Base-by-base conservation (phyloP, 148 eudicot species). In the Beta vulgaris region DNA sequence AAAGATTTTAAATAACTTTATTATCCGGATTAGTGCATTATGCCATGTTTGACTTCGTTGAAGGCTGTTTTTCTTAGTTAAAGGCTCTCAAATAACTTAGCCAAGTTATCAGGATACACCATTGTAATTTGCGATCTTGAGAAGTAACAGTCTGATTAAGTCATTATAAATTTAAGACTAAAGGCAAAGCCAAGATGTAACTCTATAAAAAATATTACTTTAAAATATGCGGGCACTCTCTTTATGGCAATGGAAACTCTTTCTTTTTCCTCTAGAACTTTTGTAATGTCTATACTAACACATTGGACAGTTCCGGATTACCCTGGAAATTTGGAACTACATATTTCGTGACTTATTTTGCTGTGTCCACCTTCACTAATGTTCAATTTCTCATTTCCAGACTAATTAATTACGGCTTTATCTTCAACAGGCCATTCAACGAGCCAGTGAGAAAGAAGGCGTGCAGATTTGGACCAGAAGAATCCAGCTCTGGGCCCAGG, bases 401-500 rank as follows among this genome's bases (percentile, higher is more conserved):
- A 69, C 37, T 53, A 28, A 43, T 63, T 77, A 44, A 49, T 65
- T 76, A 61, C 82, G 83, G 89, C 42, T 14, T 46, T 40, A 14
- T 43, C 48, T 35, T 39, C 21, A 26, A 0, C 81, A 81, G 84
- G 78, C 57, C 60, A 74, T 91, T 67, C 80, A 81, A 76, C 84
- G 71, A 73, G 71, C 78, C 54, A 72, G 46, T 49, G 76, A 83
- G 70, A 79, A 76, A 66, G 84, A 86, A 68, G 83, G 73, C 67
- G 53, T 80, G 35, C 84, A 83, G 69, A 57, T 71, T 80, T 85
- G 87, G 89, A 53, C 77, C 42, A 83, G 72, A 64, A 82, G 78
- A 74, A 51, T 83, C 42, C 80, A 81, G 82, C 85, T 80, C 72
- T 86, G 90, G 98, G 67, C 86, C 39, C 79, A 85, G 79, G 86